These are phyloP conservation scores for Cicer pinnatifidum DNA, from an alignment of 306 rosid genomes.

Conservation along the genomic window DNA sequence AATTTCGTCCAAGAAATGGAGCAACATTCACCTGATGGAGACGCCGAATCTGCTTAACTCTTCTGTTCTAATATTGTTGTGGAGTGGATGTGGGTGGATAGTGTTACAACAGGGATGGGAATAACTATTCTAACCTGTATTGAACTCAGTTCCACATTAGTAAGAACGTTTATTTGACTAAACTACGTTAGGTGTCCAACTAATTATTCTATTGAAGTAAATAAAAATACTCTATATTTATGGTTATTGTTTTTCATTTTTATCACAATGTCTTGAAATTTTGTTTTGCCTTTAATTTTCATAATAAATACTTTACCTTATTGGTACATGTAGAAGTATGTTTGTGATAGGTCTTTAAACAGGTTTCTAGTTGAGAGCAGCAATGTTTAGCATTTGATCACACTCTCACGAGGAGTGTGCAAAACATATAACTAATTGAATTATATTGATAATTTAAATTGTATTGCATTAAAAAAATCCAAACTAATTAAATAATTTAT, in stretches of 20 bases:
- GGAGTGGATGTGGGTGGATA: background rate
- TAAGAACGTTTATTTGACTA: background rate
- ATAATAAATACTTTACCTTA: background rate
- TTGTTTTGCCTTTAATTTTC: background rate
- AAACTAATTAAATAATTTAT: no score
- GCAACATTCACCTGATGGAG: background rate
- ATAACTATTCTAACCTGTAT: background rate
- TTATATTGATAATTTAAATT: no score
- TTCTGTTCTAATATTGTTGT: background rate
- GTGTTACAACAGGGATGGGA: background rate
- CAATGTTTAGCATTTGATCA: background rate
- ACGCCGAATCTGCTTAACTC: conserved; percentile 22
- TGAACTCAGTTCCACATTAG: background rate
- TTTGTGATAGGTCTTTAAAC: background rate
- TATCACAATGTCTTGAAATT: background rate
- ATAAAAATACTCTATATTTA: background rate
- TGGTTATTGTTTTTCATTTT: background rate
- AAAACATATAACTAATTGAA: no score
- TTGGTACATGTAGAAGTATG: background rate
- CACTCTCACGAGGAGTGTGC: no score
- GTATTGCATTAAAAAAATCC: no score
- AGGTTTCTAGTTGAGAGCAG: background rate
- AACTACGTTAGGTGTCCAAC: background rate
- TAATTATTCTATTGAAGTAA: background rate
- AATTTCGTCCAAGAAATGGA: conserved; percentile 33